Evolutionary conservation across 208 protist genomes (phyloP).

Genomic region (Crithidia fasciculata): DNA sequence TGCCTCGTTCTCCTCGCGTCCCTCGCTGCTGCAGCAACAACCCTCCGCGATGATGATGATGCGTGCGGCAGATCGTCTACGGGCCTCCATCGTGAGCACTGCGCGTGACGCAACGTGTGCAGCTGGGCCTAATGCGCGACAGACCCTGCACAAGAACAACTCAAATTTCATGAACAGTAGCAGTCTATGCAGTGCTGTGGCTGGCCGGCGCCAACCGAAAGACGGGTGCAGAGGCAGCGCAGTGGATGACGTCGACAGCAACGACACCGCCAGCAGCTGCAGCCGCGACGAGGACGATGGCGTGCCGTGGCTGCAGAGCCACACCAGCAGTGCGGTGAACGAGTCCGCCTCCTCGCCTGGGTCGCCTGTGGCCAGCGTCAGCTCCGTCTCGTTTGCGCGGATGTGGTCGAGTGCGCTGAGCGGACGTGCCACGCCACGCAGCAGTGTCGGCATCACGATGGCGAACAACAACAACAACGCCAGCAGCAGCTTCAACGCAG

Average conservation of each 20-base stretch:
- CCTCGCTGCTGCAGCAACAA: slow-evolving; percentile 14
- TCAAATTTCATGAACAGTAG: not conserved
- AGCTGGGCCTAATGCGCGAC: not conserved
- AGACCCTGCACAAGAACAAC: not conserved
- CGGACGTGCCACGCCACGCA: slow-evolving; percentile 26
- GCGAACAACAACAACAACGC: not conserved
- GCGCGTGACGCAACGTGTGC: not conserved
- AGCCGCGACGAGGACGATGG: not conserved
- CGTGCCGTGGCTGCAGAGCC: not conserved
- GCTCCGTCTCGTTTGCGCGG: slow-evolving; percentile 17
- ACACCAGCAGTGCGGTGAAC: not conserved
- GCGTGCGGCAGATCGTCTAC: slow-evolving; percentile 22
- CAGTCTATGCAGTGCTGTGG: not conserved
- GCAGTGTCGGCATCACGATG: not conserved
- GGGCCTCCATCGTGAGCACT: slow-evolving; percentile 3
- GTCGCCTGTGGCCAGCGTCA: slow-evolving; percentile 26
- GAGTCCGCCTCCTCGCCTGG: slow-evolving; percentile 1
- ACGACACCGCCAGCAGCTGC: slow-evolving; percentile 1
- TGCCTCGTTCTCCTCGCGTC: slow-evolving; percentile 19
- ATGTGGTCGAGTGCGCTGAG: slow-evolving; percentile 27
- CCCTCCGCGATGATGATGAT: slow-evolving; percentile 27
- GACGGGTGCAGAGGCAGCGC: not conserved
- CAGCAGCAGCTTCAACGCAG: not conserved
- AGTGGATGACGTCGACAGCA: not conserved
- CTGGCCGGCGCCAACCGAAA: too few species aligned